Conservation (phyloP, 345 rosid species). For the Euphorbia lathyris region DNA sequence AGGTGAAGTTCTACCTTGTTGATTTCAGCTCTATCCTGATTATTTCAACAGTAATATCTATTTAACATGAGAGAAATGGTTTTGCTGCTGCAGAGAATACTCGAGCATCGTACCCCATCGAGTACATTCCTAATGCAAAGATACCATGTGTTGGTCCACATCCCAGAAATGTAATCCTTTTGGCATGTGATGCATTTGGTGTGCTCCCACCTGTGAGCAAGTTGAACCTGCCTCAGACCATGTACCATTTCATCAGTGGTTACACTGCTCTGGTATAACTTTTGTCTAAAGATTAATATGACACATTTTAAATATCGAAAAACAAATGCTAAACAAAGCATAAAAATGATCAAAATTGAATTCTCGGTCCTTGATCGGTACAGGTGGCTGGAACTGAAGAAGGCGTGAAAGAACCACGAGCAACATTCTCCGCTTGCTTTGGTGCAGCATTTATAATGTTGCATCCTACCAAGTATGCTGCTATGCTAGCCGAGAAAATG, state of each 20-base stretch:
- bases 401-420: slow-evolving; percentile 82
- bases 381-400: slow-evolving; percentile 97
- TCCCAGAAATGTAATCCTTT: slow-evolving; percentile 83
- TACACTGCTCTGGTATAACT: slow-evolving; percentile 83
- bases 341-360: slow-evolving; percentile 1
- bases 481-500: slow-evolving; percentile 97
- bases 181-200: slow-evolving; percentile 97
- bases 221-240: slow-evolving; percentile 81
- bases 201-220: slow-evolving; percentile 99
- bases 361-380: slow-evolving; percentile 19
- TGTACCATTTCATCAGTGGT: slow-evolving; percentile 98
- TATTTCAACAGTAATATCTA: neutral
- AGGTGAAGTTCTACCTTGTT: slow-evolving; percentile 37
- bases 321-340: neutral
- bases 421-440: slow-evolving; percentile 96
- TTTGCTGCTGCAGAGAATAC: slow-evolving; percentile 65
- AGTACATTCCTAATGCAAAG: slow-evolving; percentile 84
- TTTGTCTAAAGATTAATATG: neutral
- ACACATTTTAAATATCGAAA: neutral
- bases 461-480: slow-evolving; percentile 97
- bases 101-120: slow-evolving; percentile 92
- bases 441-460: slow-evolving; percentile 98
- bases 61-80: neutral
- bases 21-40: neutral
- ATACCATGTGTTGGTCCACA: slow-evolving; percentile 91